phyloP scores from a whole-genome alignment of 805 yeast genomes.

The Candida nanaspora region DNA sequence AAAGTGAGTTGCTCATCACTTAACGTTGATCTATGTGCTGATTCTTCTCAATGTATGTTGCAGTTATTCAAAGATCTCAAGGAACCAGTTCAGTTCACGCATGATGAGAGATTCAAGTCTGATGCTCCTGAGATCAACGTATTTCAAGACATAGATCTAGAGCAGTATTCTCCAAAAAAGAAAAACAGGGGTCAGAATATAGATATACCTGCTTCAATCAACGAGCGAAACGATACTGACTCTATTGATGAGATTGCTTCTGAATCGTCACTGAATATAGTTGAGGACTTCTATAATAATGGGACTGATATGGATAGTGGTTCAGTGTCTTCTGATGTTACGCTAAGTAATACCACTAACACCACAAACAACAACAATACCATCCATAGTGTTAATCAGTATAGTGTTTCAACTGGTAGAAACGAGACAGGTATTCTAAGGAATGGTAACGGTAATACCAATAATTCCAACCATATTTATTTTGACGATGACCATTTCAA shows the following conservation, averaged over 20 bases:
- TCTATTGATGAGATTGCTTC: constrained; percentile 8
- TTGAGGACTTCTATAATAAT: constrained; percentile 22
- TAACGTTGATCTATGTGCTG: constrained; percentile 66
- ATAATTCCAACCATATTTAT: no score
- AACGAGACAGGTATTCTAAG: no score
- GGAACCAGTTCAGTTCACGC: constrained; percentile 53
- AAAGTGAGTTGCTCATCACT: constrained; percentile 42
- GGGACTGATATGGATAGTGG: constrained; percentile 9
- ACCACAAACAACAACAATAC: not conserved
- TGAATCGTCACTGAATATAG: constrained; percentile 10
- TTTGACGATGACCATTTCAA: constrained; percentile 5
- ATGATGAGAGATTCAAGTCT: constrained; percentile 51
- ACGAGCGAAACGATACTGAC: constrained; percentile 6
- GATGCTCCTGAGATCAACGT: constrained; percentile 29
- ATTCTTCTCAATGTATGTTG: constrained; percentile 65
- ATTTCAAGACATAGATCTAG: constrained; percentile 33
- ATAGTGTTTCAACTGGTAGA: no score
- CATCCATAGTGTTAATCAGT: not conserved
- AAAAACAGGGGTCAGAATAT: not conserved
- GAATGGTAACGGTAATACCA: no score
- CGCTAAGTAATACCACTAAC: not conserved
- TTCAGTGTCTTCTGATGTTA: constrained; percentile 3
- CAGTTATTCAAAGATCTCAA: constrained; percentile 69
- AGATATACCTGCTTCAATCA: not conserved
- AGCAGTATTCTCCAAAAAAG: constrained; percentile 17